Base-by-base conservation (phyloP, 129 eudicot genomes). In the Lonicera japonica region DNA sequence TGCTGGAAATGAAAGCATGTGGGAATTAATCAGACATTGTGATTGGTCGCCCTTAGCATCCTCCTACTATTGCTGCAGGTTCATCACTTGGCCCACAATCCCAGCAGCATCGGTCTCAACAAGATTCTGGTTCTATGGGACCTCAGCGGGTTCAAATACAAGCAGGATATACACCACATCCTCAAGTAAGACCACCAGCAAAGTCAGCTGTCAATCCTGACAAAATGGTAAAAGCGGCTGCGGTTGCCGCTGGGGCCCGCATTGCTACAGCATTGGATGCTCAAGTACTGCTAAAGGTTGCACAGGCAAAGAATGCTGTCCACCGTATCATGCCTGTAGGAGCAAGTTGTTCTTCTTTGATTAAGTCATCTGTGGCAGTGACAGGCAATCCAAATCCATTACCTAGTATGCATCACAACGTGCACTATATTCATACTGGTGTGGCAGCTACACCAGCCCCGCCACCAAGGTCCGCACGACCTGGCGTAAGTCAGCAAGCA, bases 231-330 rank as follows among this genome's bases (percentile, higher is more conserved):
- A 82, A 83, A 72, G 92, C 95, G 51, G 84, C 89, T 55, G 95
- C 97, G 23, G 89, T 90, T 65, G 95, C 94, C 47, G 97, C 95
- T 58, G 95, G 97, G 73, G 94, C 95, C 22, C 94, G 97, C 54
- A 82, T 86, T 63, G 94, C 80, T 52, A 79, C 83, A 65, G 76
- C 72, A 0, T 79, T 83, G 2, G 97, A 68, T 51, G 94, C 94
- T 61, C 80, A 88, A 5, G 72, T 75, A 36, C 74, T 82, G 18
- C 57, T 83, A 16, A 79, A 81, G 82, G 85, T 75, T 53, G 77
- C 86, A 11, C 95, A 80, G 54, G 71, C 83, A 38, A 87, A 83
- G 62, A 73, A 70, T 60, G 83, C 80, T 16, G 83, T 88, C 16
- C 94, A 79, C 45, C n/a, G n/a, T n/a, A 82, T 82, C 63, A 77